Conservation (phyloP, 345 rosid genomes). For the Pelargonium nanum region DNA sequence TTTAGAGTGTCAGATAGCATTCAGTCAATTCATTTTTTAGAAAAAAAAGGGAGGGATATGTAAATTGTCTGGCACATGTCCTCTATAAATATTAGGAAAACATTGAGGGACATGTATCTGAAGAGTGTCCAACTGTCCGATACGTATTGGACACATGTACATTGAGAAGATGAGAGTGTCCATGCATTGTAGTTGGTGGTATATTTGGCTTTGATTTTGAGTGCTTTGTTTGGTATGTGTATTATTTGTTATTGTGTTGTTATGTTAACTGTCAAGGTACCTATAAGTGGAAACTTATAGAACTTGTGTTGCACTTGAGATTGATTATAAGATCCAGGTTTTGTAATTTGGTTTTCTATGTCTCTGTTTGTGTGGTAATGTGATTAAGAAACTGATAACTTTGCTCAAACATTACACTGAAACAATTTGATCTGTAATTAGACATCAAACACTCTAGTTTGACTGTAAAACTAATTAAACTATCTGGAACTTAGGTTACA, state of each 20-base stretch:
- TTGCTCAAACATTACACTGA: background rate
- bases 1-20: too few species aligned
- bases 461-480: background rate
- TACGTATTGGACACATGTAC: too few species aligned
- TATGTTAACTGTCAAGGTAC: background rate
- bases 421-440: background rate
- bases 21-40: too few species aligned
- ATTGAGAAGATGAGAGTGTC: too few species aligned
- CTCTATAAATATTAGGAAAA: too few species aligned
- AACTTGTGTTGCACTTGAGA: too few species aligned
- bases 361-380: background rate
- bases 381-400: background rate
- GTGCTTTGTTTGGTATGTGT: background rate
- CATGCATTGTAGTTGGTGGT: too few species aligned
- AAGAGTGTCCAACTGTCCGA: too few species aligned
- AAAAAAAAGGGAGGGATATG: too few species aligned
- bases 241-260: background rate
- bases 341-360: background rate
- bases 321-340: background rate
- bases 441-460: background rate
- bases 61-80: too few species aligned
- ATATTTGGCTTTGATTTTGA: background rate
- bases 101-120: too few species aligned
- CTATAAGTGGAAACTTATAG: too few species aligned
- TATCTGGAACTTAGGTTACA: background rate